Conservation (phyloP, 2,329 filamentous ascomycete species). For the Thelonectria blattea region DNA sequence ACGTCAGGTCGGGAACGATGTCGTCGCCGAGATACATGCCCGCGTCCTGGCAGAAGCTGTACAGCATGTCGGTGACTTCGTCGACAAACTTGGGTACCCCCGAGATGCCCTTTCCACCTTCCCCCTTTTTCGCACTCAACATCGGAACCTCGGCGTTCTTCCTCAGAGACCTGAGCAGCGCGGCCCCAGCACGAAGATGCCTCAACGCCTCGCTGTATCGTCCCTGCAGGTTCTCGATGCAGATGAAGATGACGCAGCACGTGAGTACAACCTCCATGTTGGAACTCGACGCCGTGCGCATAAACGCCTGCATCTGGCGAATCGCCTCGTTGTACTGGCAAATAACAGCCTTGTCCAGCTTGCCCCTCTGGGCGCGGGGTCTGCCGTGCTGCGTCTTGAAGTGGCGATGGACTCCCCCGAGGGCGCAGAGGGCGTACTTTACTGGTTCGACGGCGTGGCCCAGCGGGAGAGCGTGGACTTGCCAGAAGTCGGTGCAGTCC, state of each 20-base stretch:
- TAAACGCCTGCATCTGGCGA: conserved; percentile 1
- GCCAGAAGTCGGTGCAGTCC: conserved; percentile 2
- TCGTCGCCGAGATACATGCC: neutral
- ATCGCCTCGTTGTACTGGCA: conserved; percentile 9
- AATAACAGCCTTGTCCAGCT: conserved; percentile 1
- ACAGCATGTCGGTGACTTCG: neutral
- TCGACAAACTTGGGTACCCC: neutral
- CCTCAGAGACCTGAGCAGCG: neutral
- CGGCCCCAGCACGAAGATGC: neutral
- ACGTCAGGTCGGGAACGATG: conserved; percentile 4
- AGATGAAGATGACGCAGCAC: neutral
- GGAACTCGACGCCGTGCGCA: neutral
- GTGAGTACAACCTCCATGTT: conserved; percentile 6
- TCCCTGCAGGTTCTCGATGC: neutral
- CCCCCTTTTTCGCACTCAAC: neutral
- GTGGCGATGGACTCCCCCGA: conserved; percentile 1
- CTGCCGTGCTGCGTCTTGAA: conserved; percentile 4
- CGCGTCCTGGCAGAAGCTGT: neutral
- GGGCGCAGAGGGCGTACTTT: conserved; percentile 11
- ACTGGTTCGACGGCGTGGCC: neutral
- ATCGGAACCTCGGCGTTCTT: neutral
- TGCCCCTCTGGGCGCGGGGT: neutral
- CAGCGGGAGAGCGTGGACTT: conserved; percentile 2
- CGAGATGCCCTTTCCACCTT: neutral
- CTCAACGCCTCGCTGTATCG: neutral